Evolutionary conservation across 176 grass and related monocot genomes (phyloP).

Genomic region (Eragrostis curvula): DNA sequence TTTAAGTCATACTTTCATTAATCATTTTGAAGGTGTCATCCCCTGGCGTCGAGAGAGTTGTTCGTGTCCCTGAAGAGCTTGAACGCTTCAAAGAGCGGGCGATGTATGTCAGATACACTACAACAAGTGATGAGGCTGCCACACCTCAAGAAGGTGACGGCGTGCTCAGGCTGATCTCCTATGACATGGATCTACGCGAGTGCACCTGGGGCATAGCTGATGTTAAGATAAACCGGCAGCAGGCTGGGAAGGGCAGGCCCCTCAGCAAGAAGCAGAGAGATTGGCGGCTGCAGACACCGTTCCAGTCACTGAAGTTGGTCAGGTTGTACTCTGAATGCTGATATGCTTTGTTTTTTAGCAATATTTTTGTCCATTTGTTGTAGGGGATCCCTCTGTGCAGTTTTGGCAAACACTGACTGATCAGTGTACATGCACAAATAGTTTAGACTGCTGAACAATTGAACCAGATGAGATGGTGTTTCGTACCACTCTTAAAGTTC

Average conservation of each 20-base stretch:
- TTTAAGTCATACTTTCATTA: constrained; percentile 3
- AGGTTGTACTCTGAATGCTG: constrained; percentile 86
- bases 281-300: constrained; percentile 72
- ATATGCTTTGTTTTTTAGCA: constrained; percentile 18
- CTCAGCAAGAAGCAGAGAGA: constrained; percentile 95
- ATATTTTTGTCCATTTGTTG: neutral
- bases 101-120: constrained; percentile 83
- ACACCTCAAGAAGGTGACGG: constrained; percentile 65
- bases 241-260: constrained; percentile 82
- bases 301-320: constrained; percentile 68
- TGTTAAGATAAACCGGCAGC: constrained; percentile 87
- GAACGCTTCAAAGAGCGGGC: constrained; percentile 89
- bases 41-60: constrained; percentile 78
- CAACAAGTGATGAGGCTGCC: constrained; percentile 14
- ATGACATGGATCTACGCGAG: constrained; percentile 67
- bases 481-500: neutral
- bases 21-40: constrained; percentile 79
- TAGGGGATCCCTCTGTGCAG: neutral
- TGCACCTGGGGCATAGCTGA: constrained; percentile 92
- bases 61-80: constrained; percentile 79
- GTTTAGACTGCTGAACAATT: constrained; percentile 6
- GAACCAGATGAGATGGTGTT: neutral
- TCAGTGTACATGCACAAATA: neutral
- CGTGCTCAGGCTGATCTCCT: constrained; percentile 77
- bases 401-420: neutral